Evolutionary conservation across 768 basidiomycete species (phyloP).

Genomic region (Fistulinella prunicolor): DNA sequence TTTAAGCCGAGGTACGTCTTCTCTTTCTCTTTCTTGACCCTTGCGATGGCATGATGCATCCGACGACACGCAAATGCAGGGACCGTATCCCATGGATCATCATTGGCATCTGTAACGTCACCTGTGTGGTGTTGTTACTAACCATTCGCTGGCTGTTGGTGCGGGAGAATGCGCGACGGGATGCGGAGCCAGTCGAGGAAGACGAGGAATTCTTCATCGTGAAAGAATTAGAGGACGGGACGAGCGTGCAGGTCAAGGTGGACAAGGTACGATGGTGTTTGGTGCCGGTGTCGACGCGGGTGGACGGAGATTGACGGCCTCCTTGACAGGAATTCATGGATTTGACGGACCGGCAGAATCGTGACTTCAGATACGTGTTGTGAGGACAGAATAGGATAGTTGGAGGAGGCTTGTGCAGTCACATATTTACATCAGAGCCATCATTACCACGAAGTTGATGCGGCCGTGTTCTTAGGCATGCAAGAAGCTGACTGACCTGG

Average conservation of each 20-base stretch:
- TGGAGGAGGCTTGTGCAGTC: too few relatives aligned
- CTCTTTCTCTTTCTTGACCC: not conserved
- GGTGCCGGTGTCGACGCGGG: too few relatives aligned
- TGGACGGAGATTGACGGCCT: too few relatives aligned
- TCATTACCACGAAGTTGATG: too few relatives aligned
- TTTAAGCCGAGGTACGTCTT: conserved; percentile 58
- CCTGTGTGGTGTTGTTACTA: conserved; percentile 49
- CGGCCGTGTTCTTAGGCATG: too few relatives aligned
- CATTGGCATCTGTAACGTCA: conserved; percentile 61
- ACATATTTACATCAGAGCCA: too few relatives aligned
- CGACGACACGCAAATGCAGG: conserved; percentile 31
- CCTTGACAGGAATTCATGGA: too few relatives aligned
- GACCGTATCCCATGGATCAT: conserved; percentile 77
- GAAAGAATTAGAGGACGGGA: conserved; percentile 47
- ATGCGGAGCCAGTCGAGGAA: conserved; percentile 52
- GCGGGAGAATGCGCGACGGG: conserved; percentile 62
- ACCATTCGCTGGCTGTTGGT: conserved; percentile 51
- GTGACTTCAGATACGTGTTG: too few relatives aligned
- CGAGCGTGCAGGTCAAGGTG: conserved; percentile 51
- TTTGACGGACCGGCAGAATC: too few relatives aligned
- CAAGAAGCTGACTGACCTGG: too few relatives aligned
- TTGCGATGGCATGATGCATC: not conserved
- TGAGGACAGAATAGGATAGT: too few relatives aligned
- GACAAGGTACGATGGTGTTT: conserved; percentile 49
- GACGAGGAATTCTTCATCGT: conserved; percentile 65